Evolutionary conservation across 164 flowering plant genomes (phyloP).

Genomic region (Annona cherimola): DNA sequence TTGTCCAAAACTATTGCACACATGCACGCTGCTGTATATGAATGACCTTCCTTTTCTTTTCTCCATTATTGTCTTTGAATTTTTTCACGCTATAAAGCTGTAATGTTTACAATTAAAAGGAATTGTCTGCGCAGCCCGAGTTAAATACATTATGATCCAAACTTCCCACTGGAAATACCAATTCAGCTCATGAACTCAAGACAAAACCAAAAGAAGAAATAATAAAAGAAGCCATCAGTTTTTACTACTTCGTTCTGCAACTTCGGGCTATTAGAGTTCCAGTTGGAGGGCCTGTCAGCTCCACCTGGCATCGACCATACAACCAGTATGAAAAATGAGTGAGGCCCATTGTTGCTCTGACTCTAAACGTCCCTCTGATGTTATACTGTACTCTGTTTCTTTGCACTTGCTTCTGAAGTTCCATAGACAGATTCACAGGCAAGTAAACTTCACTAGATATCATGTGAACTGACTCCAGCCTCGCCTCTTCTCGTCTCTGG

Average conservation of each 20-base stretch:
- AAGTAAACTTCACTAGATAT: slow-evolving; percentile 63
- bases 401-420: slow-evolving; percentile 54
- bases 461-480: slow-evolving; percentile 45
- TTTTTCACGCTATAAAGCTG: background rate
- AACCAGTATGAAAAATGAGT: slow-evolving; percentile 64
- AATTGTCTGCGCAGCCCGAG: background rate
- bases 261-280: slow-evolving; percentile 51
- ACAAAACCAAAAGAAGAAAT: background rate
- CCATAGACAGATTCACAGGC: slow-evolving; percentile 40
- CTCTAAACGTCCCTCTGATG: slow-evolving; percentile 55
- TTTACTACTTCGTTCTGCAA: slow-evolving; percentile 57
- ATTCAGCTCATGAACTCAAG: background rate
- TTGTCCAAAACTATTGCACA: no score
- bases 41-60: no score
- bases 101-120: slow-evolving; percentile 1
- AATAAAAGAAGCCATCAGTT: background rate
- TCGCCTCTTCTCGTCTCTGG: slow-evolving; percentile 38
- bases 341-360: slow-evolving; percentile 46
- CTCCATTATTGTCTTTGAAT: no score
- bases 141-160: background rate
- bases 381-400: slow-evolving; percentile 46
- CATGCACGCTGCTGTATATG: no score
- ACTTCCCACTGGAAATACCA: background rate
- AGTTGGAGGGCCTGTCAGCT: slow-evolving; percentile 73
- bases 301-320: slow-evolving; percentile 56